These are phyloP conservation scores for Thermothielavioides terrestris DNA, from an alignment of 495 filamentous ascomycete genomes.

Conservation along the genomic window DNA sequence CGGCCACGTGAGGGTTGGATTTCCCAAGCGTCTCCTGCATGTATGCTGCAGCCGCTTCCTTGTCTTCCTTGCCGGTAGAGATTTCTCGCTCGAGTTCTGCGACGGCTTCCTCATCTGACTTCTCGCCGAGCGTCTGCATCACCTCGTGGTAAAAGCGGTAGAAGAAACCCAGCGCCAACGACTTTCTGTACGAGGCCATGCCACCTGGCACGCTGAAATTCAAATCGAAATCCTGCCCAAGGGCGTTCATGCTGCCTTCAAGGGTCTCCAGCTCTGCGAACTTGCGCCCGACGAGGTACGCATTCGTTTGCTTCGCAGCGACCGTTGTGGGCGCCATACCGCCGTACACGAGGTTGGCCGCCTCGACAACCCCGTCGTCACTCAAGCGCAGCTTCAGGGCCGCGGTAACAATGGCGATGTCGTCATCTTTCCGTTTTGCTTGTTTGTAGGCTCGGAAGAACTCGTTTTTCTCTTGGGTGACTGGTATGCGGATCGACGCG, in stretches of 20 bases:
- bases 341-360: slow-evolving; percentile 73
- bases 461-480: slow-evolving; percentile 57
- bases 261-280: slow-evolving; percentile 73
- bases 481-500: slow-evolving; percentile 73
- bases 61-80: slow-evolving; percentile 55
- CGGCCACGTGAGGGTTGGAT: slow-evolving; percentile 76
- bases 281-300: slow-evolving; percentile 64
- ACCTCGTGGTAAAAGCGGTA: slow-evolving; percentile 78
- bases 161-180: slow-evolving; percentile 80
- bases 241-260: slow-evolving; percentile 76
- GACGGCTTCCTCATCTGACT: slow-evolving; percentile 52
- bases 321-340: slow-evolving; percentile 85
- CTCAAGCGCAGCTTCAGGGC: slow-evolving; percentile 64
- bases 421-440: slow-evolving; percentile 90
- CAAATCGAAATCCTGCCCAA: slow-evolving; percentile 81
- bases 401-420: slow-evolving; percentile 91
- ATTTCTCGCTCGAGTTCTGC: slow-evolving; percentile 59
- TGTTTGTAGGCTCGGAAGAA: slow-evolving; percentile 83
- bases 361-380: slow-evolving; percentile 55
- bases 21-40: slow-evolving; percentile 72
- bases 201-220: slow-evolving; percentile 83
- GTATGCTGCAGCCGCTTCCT: slow-evolving; percentile 51
- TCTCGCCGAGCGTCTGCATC: slow-evolving; percentile 38
- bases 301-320: slow-evolving; percentile 65
- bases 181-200: slow-evolving; percentile 93